phyloP scores from a whole-genome alignment of 2,329 filamentous ascomycete genomes.

The Aureobasidium sp. region DNA sequence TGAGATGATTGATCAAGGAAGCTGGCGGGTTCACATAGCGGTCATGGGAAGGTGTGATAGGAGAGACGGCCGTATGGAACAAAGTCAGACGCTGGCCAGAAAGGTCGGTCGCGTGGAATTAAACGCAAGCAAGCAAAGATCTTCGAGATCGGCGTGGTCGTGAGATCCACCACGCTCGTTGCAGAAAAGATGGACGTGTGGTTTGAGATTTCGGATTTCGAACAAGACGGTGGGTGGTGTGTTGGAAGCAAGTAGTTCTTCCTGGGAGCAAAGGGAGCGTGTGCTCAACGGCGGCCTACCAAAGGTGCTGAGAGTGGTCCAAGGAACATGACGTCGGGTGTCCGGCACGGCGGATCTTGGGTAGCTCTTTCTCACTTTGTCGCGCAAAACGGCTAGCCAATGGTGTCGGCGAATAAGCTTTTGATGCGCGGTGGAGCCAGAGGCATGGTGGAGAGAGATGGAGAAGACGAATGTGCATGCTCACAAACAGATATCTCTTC shows the following conservation, averaged over 20 bases:
- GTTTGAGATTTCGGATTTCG: not conserved
- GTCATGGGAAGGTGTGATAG: not conserved
- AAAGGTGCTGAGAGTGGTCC: not conserved
- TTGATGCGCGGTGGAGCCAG: conserved; percentile 2
- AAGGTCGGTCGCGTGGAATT: conserved; percentile 11
- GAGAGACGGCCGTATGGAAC: not conserved
- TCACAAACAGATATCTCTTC: not conserved
- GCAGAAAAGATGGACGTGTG: not conserved
- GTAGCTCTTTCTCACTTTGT: conserved; percentile 4
- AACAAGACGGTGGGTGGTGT: not conserved
- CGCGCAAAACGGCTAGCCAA: conserved; percentile 12
- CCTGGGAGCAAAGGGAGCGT: not conserved
- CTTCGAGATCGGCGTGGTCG: conserved; percentile 4
- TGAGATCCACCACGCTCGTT: not conserved
- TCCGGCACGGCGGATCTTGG: conserved; percentile 6
- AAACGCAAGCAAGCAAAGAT: not conserved
- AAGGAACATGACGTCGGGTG: conserved; percentile 4
- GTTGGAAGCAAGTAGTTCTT: not conserved
- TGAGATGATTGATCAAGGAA: not conserved
- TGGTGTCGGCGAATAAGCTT: conserved; percentile 3
- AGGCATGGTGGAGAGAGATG: not conserved
- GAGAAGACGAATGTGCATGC: not conserved
- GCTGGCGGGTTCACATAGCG: not conserved
- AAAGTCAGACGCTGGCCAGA: not conserved
- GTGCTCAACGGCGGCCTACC: not conserved